A percentile compares a stretch with the other conserved stretches of the same genome.
These are phyloP conservation scores for Clavulina sp. DNA, from an alignment of 768 basidiomycete genomes.

Conservation along the genomic window DNA sequence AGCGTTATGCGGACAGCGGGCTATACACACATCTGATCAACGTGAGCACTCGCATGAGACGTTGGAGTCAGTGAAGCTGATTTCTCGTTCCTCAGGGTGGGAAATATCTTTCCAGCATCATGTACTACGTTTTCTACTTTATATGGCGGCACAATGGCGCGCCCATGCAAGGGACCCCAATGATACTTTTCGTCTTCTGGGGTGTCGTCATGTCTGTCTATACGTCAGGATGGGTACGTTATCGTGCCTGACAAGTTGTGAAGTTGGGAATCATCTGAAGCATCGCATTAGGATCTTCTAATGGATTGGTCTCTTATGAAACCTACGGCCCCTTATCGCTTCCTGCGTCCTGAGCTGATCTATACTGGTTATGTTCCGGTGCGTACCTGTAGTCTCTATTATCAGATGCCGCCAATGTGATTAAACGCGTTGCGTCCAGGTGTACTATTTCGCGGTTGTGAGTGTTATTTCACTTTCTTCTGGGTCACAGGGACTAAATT, in stretches of 20 bases:
- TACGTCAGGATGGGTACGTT: slow-evolving; percentile 54
- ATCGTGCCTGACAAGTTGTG: not conserved
- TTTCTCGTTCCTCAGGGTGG: slow-evolving; percentile 39
- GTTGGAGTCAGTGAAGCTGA: not conserved
- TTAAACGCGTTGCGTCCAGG: slow-evolving; percentile 20
- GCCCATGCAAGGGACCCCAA: slow-evolving; percentile 14
- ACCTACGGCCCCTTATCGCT: slow-evolving; percentile 32
- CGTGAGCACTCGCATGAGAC: slow-evolving; percentile 34
- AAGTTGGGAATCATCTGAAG: not conserved
- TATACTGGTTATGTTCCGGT: slow-evolving; percentile 50
- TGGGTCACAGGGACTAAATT: not conserved
- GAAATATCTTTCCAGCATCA: slow-evolving; percentile 57
- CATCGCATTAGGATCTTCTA: slow-evolving; percentile 43
- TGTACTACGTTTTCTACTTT: slow-evolving; percentile 50
- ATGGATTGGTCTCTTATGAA: slow-evolving; percentile 87
- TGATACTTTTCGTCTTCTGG: slow-evolving; percentile 52
- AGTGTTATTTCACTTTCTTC: slow-evolving; percentile 11
- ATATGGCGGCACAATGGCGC: slow-evolving; percentile 57
- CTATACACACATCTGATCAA: slow-evolving; percentile 72
- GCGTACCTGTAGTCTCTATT: slow-evolving; percentile 10
- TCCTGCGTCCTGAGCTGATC: slow-evolving; percentile 58
- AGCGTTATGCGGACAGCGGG: slow-evolving; percentile 69
- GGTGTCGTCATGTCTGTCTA: slow-evolving; percentile 51
- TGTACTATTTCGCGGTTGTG: slow-evolving; percentile 70
- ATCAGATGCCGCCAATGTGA: not conserved